phyloP scores from a whole-genome alignment of 768 basidiomycete species.

The Mycena indigotica region DNA sequence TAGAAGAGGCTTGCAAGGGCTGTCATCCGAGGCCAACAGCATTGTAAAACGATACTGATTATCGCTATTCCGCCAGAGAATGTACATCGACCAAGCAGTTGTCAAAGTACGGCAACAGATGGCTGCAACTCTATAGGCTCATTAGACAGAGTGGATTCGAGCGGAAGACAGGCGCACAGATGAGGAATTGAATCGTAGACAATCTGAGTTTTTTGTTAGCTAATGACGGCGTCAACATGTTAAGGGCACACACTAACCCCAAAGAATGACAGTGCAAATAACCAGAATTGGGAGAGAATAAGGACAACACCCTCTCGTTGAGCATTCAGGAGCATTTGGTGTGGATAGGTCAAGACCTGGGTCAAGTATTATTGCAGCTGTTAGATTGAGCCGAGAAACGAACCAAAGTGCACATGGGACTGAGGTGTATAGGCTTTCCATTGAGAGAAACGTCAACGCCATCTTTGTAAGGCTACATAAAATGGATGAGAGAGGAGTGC shows the following conservation, averaged over 20 bases:
- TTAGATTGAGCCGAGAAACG: no score
- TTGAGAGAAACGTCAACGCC: constrained; percentile 21
- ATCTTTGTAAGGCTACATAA: not conserved
- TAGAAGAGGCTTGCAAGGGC: constrained; percentile 13
- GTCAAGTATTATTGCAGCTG: not conserved
- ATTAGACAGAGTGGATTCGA: not conserved
- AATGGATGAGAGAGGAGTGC: not conserved
- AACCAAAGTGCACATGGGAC: constrained; percentile 26
- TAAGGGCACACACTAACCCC: constrained; percentile 9
- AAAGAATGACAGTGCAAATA: constrained; percentile 32
- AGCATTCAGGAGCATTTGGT: constrained; percentile 26
- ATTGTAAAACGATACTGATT: constrained; percentile 13
- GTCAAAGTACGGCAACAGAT: constrained; percentile 17
- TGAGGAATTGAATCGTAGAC: constrained; percentile 40
- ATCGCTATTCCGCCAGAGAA: constrained; percentile 22
- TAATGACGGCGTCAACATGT: not conserved
- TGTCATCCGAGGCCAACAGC: constrained; percentile 9
- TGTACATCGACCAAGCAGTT: constrained; percentile 22
- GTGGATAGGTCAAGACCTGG: constrained; percentile 28
- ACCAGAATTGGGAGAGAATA: constrained; percentile 34
- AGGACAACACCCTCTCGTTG: constrained; percentile 34
- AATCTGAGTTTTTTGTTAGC: constrained; percentile 14
- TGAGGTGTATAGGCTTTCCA: constrained; percentile 17
- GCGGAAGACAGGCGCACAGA: constrained; percentile 28
- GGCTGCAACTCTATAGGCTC: constrained; percentile 13